Percentiles rank a stretch among this genome's conserved stretches.
Evolutionary conservation across 1,284 basidiomycete genomes (phyloP).

Genomic region (Exsudoporus floridanus): DNA sequence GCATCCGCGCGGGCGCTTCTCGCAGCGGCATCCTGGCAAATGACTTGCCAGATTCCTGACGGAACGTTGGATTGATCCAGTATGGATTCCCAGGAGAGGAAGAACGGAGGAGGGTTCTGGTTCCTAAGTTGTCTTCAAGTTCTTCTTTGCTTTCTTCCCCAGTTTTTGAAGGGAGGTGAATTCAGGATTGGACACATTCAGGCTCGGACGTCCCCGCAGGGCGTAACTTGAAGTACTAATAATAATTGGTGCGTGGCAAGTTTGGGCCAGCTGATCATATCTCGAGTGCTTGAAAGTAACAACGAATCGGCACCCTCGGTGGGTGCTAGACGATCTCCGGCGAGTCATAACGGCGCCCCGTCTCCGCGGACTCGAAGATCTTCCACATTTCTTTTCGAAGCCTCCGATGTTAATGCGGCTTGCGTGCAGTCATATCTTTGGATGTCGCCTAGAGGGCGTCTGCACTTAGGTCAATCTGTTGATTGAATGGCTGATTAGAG

Average conservation of each 20-base stretch:
- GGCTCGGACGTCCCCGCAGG: too few relatives aligned
- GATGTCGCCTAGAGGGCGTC: background rate
- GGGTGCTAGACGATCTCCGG: background rate
- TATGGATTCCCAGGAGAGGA: background rate
- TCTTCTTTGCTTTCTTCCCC: background rate
- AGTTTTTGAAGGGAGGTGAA: background rate
- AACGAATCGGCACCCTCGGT: background rate
- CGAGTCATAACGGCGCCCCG: background rate
- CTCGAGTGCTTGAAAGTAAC: too few relatives aligned
- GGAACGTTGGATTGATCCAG: constrained; percentile 21
- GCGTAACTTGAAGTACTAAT: background rate
- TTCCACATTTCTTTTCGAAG: background rate
- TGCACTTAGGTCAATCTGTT: background rate
- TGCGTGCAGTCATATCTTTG: background rate
- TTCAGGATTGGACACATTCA: background rate
- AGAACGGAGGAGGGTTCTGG: background rate
- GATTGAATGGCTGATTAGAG: background rate
- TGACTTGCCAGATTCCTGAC: constrained; percentile 25
- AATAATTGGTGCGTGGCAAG: background rate
- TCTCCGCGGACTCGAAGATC: background rate
- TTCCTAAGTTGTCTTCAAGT: background rate
- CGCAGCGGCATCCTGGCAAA: constrained; percentile 20
- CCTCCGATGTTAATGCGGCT: background rate
- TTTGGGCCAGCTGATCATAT: background rate
- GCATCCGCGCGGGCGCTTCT: background rate